Evolutionary conservation across 2,329 filamentous ascomycete species (phyloP), one percentile per base, ranked within the genome.

Genomic region (Bimuria novae-zelandiae): DNA sequence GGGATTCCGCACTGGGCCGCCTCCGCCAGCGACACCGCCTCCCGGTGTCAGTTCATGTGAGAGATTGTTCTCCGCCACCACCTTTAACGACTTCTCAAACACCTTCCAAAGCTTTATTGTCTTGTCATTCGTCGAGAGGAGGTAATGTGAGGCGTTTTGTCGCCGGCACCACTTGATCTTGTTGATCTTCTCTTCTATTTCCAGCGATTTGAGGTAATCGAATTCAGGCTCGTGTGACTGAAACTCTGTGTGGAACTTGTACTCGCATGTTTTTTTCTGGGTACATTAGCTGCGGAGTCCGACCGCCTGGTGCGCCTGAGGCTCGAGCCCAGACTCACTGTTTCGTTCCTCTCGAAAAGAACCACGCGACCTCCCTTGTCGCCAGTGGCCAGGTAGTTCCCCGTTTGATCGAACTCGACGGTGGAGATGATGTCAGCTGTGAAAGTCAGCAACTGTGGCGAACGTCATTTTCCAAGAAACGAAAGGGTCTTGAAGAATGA

Each of bases 181-280:
- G 84, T 99, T 99, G 84, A 99, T 99, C 81, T 99, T 99, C 79
- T 99, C 94, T 83, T 99, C 94, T 72, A 99, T 99, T 78, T 99
- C 94, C 66, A 99, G 84, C 29, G 94, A 99, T 79, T 99, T 99
- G 62, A 99, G 85, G 76, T 99, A 99, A 77, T 99, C 94, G 77
- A 99, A 99, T 77, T 99, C 94, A 59, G 94, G 94, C 75, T 99
- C 94, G 80, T 99, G 94, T 67, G 94, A 99, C 80, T 99, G 94
- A 70, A 99, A 99, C 74, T 99, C 94, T 75, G 94, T 99, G 77
- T 99, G 94, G 76, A 99, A 99, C 77, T 97, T 99, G 84, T 99
- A 99, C 78, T 99, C 94, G 85, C 94, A 99, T 45, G 94, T 97
- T 86, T 97, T 99, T 87, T 99, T 97, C 92, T 97, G 71, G 56